Evolutionary conservation across 176 grass and related monocot genomes (phyloP).

Genomic region (Eremochloa ophiuroides): DNA sequence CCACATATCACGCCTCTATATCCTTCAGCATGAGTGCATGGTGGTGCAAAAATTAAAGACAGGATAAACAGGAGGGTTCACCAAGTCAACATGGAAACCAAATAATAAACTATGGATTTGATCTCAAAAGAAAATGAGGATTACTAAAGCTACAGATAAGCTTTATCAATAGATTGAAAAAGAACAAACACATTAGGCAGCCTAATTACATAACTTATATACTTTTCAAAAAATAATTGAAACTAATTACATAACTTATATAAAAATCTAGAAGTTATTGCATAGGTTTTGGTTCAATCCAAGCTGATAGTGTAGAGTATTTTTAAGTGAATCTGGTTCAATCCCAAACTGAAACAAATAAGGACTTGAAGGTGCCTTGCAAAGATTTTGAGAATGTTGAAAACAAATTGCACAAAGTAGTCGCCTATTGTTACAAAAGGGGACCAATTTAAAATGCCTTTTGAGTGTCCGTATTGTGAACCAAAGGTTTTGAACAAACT

Average conservation of each 20-base stretch:
- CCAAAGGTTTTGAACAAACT: background rate
- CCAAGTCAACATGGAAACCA: background rate
- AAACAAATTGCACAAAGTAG: background rate
- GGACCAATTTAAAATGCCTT: background rate
- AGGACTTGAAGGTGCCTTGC: background rate
- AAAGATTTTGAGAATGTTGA: background rate
- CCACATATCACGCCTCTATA: conserved; percentile 98
- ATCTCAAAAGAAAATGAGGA: conserved; percentile 6
- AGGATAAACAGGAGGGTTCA: background rate
- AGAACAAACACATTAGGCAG: background rate
- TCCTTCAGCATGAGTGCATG: conserved; percentile 47
- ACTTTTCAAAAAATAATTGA: too few species aligned
- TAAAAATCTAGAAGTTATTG: background rate
- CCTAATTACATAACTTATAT: background rate
- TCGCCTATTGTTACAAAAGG: background rate
- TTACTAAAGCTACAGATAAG: background rate
- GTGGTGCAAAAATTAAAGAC: conserved; percentile 15
- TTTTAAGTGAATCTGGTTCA: background rate
- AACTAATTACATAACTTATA: background rate
- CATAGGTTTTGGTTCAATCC: background rate
- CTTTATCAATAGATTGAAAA: background rate
- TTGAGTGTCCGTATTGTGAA: background rate
- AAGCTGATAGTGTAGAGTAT: background rate
- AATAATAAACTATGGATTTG: conserved; percentile 11
- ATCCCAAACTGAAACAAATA: background rate